Evolutionary conservation across 2,329 filamentous ascomycete genomes (phyloP).

Genomic region (Shiraia sp.): DNA sequence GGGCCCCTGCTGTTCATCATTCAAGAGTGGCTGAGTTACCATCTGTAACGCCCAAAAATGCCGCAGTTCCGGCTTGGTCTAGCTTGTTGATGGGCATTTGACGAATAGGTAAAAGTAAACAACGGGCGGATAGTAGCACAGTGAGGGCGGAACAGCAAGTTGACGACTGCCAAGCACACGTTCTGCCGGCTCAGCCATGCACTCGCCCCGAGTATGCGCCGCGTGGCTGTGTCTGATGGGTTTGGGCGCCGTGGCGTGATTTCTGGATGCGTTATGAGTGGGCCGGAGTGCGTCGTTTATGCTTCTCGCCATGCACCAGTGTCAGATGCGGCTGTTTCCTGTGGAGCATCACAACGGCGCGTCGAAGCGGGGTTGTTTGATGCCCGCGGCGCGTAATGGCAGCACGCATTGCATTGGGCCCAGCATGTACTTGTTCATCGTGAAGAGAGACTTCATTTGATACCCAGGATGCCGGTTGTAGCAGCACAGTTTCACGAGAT

Average conservation of each 20-base stretch:
- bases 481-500: too few relatives aligned
- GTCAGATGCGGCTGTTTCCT: conserved; percentile 13
- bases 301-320: conserved; percentile 4
- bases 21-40: conserved; percentile 1
- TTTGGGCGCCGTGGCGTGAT: conserved; percentile 17
- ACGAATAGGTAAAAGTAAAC: conserved; percentile 1
- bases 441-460: too few relatives aligned
- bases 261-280: conserved; percentile 20
- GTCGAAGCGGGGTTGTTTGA: conserved; percentile 2
- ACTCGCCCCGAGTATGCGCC: conserved; percentile 15
- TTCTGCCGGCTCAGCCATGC: conserved; percentile 13
- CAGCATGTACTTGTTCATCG: conserved; percentile 1
- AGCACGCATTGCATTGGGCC: neutral
- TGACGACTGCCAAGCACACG: conserved; percentile 8
- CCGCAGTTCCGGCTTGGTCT: conserved; percentile 18
- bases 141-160: neutral
- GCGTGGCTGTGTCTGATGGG: conserved; percentile 25
- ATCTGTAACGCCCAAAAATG: neutral
- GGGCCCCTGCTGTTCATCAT: neutral
- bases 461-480: too few relatives aligned
- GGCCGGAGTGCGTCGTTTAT: conserved; percentile 15
- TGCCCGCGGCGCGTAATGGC: neutral
- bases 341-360: conserved; percentile 1
- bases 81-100: neutral
- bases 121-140: conserved; percentile 1